These are phyloP conservation scores for Epichloe uncinata DNA, from an alignment of 2,329 filamentous ascomycete species.

Conservation along the genomic window DNA sequence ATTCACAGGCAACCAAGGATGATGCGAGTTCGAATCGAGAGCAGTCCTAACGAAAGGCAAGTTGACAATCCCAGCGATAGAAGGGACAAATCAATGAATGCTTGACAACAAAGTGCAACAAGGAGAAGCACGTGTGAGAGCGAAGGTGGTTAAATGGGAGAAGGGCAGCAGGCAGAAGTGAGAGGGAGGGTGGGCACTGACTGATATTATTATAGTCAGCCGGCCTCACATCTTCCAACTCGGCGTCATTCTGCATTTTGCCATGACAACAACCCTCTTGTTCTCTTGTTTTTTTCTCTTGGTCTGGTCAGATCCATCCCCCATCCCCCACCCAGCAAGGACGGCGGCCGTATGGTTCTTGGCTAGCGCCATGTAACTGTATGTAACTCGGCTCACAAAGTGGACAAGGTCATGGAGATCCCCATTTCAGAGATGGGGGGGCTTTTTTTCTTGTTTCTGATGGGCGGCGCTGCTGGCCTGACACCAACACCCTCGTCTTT, in stretches of 20 bases:
- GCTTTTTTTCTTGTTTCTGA: too few species aligned
- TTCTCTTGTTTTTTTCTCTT: too few species aligned
- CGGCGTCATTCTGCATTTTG: background rate
- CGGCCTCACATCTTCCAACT: background rate
- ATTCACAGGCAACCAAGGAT: background rate
- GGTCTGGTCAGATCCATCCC: background rate
- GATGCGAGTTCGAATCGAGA: background rate
- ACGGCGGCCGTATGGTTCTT: background rate
- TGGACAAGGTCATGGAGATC: slow-evolving; percentile 1
- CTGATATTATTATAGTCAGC: slow-evolving; percentile 5
- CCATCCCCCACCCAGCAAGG: background rate
- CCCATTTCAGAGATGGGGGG: slow-evolving; percentile 3
- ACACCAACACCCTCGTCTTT: background rate
- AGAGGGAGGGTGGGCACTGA: slow-evolving; percentile 4
- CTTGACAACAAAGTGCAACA: slow-evolving; percentile 1
- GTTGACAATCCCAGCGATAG: slow-evolving; percentile 14
- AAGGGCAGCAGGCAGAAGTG: background rate
- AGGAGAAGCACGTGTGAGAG: slow-evolving; percentile 6
- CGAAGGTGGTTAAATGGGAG: background rate
- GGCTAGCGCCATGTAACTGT: slow-evolving; percentile 1
- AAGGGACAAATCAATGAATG: slow-evolving; percentile 20
- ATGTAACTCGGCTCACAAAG: background rate
- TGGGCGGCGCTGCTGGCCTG: background rate
- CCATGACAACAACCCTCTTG: background rate
- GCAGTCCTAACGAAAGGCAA: slow-evolving; percentile 3